These are phyloP conservation scores for Coffea canephora DNA, from an alignment of 257 asterid species.

Conservation along the genomic window DNA sequence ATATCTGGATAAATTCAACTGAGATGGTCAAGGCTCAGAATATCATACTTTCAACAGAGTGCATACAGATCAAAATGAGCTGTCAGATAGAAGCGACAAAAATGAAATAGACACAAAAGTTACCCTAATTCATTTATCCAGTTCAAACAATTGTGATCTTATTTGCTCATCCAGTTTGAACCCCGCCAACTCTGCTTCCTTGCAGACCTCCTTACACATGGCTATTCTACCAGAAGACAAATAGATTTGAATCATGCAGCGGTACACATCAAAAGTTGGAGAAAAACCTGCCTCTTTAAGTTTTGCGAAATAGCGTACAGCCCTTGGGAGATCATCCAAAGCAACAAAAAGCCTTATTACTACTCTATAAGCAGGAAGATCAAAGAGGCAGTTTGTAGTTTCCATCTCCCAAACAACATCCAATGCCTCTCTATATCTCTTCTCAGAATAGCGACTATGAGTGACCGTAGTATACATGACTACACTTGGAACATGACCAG, in stretches of 20 bases:
- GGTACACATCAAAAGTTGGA: slow-evolving; percentile 62
- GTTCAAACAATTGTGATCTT: slow-evolving; percentile 14
- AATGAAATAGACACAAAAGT: background rate
- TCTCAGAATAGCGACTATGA: slow-evolving; percentile 57
- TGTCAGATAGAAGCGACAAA: background rate
- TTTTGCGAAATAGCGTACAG: slow-evolving; percentile 57
- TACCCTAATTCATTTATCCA: slow-evolving; percentile 6
- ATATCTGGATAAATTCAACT: background rate
- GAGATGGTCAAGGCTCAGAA: background rate
- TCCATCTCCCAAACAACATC: slow-evolving; percentile 87
- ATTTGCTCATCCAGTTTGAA: slow-evolving; percentile 38
- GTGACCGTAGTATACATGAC: slow-evolving; percentile 79
- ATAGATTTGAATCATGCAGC: slow-evolving; percentile 44
- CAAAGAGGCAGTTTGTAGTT: slow-evolving; percentile 56
- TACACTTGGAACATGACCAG: slow-evolving; percentile 49
- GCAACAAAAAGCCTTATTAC: slow-evolving; percentile 74
- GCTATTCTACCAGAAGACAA: slow-evolving; percentile 63
- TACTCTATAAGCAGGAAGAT: slow-evolving; percentile 81
- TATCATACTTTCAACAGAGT: background rate
- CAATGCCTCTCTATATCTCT: slow-evolving; percentile 64
- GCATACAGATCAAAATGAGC: background rate
- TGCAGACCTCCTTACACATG: slow-evolving; percentile 57
- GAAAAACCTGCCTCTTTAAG: slow-evolving; percentile 71
- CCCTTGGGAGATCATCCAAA: slow-evolving; percentile 57
- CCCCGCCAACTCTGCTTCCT: slow-evolving; percentile 83